Percentiles rank a stretch among this genome's conserved stretches.
These are phyloP conservation scores for Thuidium tamariscinum DNA, from an alignment of 225 moss, liverwort and hornwort genomes.

Conservation along the genomic window DNA sequence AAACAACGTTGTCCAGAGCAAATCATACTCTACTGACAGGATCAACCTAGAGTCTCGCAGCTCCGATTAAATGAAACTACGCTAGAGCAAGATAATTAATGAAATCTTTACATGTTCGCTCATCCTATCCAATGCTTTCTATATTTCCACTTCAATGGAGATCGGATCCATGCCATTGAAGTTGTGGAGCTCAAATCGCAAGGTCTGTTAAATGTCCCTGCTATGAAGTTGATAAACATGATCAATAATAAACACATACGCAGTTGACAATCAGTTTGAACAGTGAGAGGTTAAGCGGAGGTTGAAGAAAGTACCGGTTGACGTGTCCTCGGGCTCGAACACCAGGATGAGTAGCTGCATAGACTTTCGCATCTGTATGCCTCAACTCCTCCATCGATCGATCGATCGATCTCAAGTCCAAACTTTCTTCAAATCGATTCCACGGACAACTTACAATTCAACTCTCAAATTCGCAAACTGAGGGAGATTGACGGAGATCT, in stretches of 20 bases:
- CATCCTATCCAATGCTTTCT: neutral
- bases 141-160: neutral
- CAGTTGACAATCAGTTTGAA: neutral
- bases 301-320: conserved; percentile 8
- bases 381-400: conserved; percentile 10
- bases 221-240: neutral
- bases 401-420: neutral
- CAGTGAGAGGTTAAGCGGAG: neutral
- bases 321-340: conserved; percentile 18
- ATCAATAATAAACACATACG: no score
- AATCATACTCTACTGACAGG: neutral
- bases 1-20: no score
- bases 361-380: conserved; percentile 29
- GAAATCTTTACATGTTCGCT: no score
- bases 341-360: conserved; percentile 32
- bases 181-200: neutral
- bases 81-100: neutral
- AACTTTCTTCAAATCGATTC: neutral
- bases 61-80: no score
- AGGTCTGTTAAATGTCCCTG: no score
- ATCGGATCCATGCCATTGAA: neutral
- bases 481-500: neutral
- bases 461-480: neutral
- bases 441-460: neutral
- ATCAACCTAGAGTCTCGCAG: neutral